Evolutionary conservation across 192 early-diverging fungal species (phyloP).

Genomic region (Coemansia aciculifera): DNA sequence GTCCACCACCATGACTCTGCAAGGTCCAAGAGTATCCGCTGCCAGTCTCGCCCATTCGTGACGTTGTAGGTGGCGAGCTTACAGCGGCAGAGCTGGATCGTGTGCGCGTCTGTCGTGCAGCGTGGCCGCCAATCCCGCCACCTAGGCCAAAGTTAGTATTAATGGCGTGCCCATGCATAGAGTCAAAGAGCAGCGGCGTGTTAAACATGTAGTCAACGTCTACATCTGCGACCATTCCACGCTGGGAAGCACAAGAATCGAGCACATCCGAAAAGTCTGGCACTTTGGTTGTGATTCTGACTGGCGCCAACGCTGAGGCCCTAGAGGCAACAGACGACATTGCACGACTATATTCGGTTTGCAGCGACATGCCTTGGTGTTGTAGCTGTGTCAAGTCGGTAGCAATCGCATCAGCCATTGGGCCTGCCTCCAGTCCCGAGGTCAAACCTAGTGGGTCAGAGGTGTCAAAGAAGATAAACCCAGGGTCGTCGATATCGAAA

Average conservation of each 20-base stretch:
- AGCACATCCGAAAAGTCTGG: constrained; percentile 51
- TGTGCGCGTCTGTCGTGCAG: constrained; percentile 10
- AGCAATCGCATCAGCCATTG: not conserved
- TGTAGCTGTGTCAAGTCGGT: constrained; percentile 4
- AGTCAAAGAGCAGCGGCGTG: constrained; percentile 35
- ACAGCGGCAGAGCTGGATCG: constrained; percentile 21
- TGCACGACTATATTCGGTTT: not conserved
- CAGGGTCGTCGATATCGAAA: constrained; percentile 55
- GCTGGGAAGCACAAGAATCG: not conserved
- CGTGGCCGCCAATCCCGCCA: constrained; percentile 1
- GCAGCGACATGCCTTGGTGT: not conserved
- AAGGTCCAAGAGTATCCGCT: constrained; percentile 9
- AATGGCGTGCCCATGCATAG: constrained; percentile 7
- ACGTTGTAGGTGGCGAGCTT: constrained; percentile 32
- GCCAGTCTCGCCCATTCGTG: constrained; percentile 2
- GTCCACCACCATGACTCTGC: not conserved
- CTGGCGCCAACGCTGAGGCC: constrained; percentile 31
- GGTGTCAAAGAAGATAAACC: constrained; percentile 53
- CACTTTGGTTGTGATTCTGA: constrained; percentile 43
- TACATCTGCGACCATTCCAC: constrained; percentile 17
- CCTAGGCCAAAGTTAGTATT: constrained; percentile 18
- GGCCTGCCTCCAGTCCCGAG: not conserved
- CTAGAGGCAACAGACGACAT: constrained; percentile 10
- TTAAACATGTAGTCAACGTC: constrained; percentile 37
- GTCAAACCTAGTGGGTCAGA: constrained; percentile 9